Evolutionary conservation across 2,329 filamentous ascomycete species (phyloP).

Genomic region (Trichocomaceae sp.): DNA sequence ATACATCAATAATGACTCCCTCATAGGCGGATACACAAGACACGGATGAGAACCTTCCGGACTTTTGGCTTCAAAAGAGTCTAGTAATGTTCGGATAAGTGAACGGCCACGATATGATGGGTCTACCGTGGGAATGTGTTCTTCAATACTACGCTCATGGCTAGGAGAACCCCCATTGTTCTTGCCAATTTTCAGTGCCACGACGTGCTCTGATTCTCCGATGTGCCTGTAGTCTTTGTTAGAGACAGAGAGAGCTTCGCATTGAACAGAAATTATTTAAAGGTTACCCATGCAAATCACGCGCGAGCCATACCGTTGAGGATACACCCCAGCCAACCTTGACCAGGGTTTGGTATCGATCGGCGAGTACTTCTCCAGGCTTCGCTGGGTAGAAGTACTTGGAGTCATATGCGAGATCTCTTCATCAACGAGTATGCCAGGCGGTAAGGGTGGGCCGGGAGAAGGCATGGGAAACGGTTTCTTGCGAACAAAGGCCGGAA

Average conservation of each 20-base stretch:
- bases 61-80: constrained; percentile 9
- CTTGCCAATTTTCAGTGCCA: constrained; percentile 26
- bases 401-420: constrained; percentile 8
- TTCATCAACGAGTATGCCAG: constrained; percentile 14
- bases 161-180: constrained; percentile 15
- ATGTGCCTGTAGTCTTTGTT: constrained; percentile 21
- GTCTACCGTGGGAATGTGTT: constrained; percentile 27
- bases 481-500: constrained; percentile 20
- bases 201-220: constrained; percentile 21
- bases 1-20: constrained; percentile 37
- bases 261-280: constrained; percentile 16
- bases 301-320: constrained; percentile 34
- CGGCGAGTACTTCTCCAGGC: constrained; percentile 26
- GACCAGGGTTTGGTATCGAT: constrained; percentile 29
- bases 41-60: constrained; percentile 23
- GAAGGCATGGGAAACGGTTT: constrained; percentile 23
- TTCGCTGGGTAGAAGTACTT: constrained; percentile 21
- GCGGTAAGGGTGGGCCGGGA: constrained; percentile 20
- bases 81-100: constrained; percentile 17
- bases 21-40: constrained; percentile 38
- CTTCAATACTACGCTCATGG: constrained; percentile 34
- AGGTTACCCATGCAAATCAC: constrained; percentile 22
- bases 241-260: constrained; percentile 19
- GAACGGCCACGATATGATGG: constrained; percentile 25
- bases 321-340: constrained; percentile 31